Conservation (phyloP, 495 filamentous ascomycete species). For the Parachaetomium inaequale region DNA sequence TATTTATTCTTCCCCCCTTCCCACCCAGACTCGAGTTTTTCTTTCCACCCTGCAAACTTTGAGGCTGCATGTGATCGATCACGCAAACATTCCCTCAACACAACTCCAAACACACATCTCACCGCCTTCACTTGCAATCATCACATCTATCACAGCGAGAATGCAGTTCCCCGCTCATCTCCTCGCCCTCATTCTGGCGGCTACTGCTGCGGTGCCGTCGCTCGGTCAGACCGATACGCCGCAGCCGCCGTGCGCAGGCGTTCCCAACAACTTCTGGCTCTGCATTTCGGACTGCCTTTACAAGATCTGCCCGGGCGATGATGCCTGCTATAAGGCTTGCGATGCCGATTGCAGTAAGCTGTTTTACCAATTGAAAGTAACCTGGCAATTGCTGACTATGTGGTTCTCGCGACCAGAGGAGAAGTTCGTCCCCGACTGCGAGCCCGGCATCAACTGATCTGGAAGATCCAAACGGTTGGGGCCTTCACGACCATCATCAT, state of each 20-base stretch:
- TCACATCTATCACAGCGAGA: not conserved
- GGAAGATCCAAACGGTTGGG: not conserved
- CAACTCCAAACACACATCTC: not conserved
- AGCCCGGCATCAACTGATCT: not conserved
- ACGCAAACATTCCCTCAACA: too few species aligned
- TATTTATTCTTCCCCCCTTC: too few species aligned
- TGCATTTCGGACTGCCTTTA: constrained; percentile 17
- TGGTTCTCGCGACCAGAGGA: not conserved
- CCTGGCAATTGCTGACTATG: not conserved
- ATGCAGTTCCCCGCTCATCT: not conserved
- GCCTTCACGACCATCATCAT: too few species aligned
- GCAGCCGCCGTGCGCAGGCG: not conserved
- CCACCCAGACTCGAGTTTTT: too few species aligned
- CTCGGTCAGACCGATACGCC: not conserved
- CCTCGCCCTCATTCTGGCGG: not conserved
- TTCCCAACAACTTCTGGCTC: constrained; percentile 3
- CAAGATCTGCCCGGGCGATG: constrained; percentile 4
- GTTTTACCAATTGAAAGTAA: not conserved
- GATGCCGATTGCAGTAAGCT: constrained; percentile 7
- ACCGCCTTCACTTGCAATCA: not conserved
- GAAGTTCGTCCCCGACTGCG: constrained; percentile 8
- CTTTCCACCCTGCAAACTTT: too few species aligned
- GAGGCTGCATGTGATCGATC: too few species aligned
- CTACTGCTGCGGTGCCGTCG: not conserved
- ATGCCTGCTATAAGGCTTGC: not conserved